These are phyloP conservation scores for Chamaecrista fasciculata DNA, from an alignment of 306 rosid genomes.

Conservation along the genomic window DNA sequence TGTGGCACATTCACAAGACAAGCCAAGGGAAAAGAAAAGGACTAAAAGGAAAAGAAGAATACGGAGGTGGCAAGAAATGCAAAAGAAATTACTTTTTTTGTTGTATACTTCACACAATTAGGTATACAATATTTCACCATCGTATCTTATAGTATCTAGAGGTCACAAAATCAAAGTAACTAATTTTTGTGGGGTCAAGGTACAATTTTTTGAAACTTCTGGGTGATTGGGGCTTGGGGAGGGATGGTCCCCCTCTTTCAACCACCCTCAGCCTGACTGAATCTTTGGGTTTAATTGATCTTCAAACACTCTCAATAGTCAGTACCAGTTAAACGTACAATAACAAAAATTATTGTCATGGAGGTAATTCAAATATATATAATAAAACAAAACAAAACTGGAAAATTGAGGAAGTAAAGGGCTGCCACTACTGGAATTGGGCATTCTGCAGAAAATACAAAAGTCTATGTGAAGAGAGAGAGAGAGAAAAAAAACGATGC, in stretches of 20 bases:
- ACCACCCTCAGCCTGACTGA: neutral
- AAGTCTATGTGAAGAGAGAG: too few relatives aligned
- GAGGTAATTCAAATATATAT: too few relatives aligned
- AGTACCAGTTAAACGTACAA: neutral
- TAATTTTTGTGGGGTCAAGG: too few relatives aligned
- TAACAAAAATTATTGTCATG: neutral
- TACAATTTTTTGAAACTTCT: neutral
- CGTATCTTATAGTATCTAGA: neutral
- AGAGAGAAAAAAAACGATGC: too few relatives aligned
- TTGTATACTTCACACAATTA: neutral
- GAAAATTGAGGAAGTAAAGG: too few relatives aligned
- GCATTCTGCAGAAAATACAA: too few relatives aligned
- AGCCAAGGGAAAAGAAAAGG: neutral
- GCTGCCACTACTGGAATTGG: too few relatives aligned
- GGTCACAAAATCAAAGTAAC: neutral
- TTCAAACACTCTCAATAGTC: conserved; percentile 3
- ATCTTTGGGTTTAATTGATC: too few relatives aligned
- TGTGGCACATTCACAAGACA: neutral
- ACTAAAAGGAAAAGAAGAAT: neutral
- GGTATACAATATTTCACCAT: neutral
- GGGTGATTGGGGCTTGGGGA: too few relatives aligned
- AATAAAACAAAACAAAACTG: too few relatives aligned
- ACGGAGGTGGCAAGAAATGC: neutral
- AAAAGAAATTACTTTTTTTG: neutral
- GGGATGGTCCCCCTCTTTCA: neutral